A percentile compares a stretch with the other conserved stretches of the same genome.
These are phyloP conservation scores for Gossypium ekmanianum DNA, from an alignment of 345 rosid species.

Conservation along the genomic window DNA sequence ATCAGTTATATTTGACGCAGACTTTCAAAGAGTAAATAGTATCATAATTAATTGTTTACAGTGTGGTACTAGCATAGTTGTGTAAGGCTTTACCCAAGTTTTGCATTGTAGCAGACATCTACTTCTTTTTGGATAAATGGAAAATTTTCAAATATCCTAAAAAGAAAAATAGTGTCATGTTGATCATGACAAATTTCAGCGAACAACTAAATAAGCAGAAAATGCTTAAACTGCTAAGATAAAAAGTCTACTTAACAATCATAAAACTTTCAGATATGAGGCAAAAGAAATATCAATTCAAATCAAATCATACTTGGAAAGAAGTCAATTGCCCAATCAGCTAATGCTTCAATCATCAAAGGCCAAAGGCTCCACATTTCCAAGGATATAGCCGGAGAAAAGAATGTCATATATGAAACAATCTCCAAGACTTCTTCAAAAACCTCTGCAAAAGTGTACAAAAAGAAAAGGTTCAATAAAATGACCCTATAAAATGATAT, in stretches of 20 bases:
- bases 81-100: too few relatives aligned
- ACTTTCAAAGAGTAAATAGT: neutral
- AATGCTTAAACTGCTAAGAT: neutral
- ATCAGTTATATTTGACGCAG: neutral
- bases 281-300: neutral
- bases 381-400: conserved; percentile 83
- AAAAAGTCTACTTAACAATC: neutral
- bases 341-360: conserved; percentile 85
- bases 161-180: too few relatives aligned
- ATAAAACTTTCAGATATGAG: neutral
- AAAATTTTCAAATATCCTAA: too few relatives aligned
- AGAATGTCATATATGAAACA: conserved; percentile 97
- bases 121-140: too few relatives aligned
- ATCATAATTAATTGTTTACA: neutral
- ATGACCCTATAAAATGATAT: neutral
- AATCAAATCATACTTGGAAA: conserved; percentile 63
- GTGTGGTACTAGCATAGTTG: too few relatives aligned
- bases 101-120: too few relatives aligned
- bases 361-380: conserved; percentile 99
- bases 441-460: conserved; percentile 62
- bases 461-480: neutral
- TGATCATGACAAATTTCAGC: neutral
- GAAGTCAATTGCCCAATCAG: conserved; percentile 98
- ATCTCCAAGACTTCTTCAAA: conserved; percentile 99
- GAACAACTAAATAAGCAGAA: neutral